Evolutionary conservation across 192 early-diverging fungal genomes (phyloP).

Genomic region (Umbelopsis ramanniana): DNA sequence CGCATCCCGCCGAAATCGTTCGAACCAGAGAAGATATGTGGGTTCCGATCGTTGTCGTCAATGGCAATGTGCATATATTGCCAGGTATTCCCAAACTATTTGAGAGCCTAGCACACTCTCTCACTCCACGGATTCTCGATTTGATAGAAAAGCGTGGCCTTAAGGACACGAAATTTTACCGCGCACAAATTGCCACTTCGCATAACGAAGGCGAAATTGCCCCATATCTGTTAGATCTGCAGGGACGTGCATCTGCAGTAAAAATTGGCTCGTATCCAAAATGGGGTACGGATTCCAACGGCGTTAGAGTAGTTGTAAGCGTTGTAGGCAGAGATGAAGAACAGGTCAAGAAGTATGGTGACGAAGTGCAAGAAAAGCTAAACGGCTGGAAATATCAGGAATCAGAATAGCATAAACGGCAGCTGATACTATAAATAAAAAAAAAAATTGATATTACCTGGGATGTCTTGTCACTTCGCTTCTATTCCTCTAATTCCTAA

Average conservation of each 20-base stretch:
- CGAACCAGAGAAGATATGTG: conserved; percentile 59
- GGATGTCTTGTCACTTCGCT: background rate
- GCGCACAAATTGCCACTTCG: conserved; percentile 50
- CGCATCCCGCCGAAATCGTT: conserved; percentile 39
- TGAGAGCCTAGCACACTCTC: conserved; percentile 41
- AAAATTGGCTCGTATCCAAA: conserved; percentile 64
- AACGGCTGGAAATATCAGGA: conserved; percentile 15
- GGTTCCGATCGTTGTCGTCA: conserved; percentile 74
- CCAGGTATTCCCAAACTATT: conserved; percentile 75
- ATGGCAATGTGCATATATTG: conserved; percentile 67
- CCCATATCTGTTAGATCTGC: conserved; percentile 40
- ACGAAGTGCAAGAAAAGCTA: conserved; percentile 26
- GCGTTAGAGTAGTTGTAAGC: conserved; percentile 53
- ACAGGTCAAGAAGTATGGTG: conserved; percentile 30
- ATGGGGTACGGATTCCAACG: conserved; percentile 33
- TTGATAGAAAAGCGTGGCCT: conserved; percentile 21
- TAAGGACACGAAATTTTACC: conserved; percentile 33
- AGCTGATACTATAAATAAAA: conserved; percentile 8
- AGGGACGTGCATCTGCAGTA: conserved; percentile 37
- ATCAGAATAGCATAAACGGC: background rate
- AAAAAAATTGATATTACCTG: too few species aligned
- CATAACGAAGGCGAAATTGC: conserved; percentile 54
- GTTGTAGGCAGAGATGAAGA: conserved; percentile 52
- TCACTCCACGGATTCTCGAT: conserved; percentile 34
- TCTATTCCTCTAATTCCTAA: background rate